Conservation (phyloP, 176 grass and related monocot genomes). For the Thinopyrum elongatum region DNA sequence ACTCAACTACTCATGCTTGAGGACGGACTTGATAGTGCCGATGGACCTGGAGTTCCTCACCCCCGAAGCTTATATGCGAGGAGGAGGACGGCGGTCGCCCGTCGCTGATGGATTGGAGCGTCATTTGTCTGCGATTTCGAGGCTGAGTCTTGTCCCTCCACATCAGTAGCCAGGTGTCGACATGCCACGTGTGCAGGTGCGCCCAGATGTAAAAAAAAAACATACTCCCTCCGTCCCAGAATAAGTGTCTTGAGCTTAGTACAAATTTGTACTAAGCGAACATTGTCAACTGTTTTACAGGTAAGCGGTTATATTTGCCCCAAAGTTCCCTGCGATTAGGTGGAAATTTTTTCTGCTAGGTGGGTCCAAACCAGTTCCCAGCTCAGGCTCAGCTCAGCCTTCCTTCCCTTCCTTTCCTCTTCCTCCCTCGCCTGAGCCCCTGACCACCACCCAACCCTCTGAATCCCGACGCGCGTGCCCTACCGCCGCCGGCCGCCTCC, state of each 20-base stretch:
- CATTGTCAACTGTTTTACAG: neutral
- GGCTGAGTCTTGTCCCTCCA: neutral
- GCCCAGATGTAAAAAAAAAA: neutral
- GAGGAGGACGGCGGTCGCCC: neutral
- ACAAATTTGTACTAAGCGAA: too few species aligned
- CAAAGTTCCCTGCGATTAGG: neutral
- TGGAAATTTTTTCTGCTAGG: neutral
- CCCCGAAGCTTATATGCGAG: neutral
- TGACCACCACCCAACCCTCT: conserved; percentile 16
- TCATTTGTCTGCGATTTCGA: too few species aligned
- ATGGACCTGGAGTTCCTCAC: neutral
- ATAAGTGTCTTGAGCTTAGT: too few species aligned
- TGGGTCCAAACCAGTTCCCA: neutral
- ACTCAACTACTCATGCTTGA: neutral
- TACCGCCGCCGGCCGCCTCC: neutral
- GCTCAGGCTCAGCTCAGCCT: neutral
- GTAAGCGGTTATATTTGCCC: neutral
- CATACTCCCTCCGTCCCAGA: too few species aligned
- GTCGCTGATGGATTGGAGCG: neutral
- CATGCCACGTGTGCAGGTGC: neutral
- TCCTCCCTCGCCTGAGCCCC: conserved; percentile 13
- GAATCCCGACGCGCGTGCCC: neutral
- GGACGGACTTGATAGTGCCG: neutral
- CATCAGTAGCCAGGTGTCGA: neutral
- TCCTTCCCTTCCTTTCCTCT: neutral